Evolutionary conservation across 1,284 basidiomycete species (phyloP), one percentile per base, ranked within the genome.

Genomic region (Rhizoctonia solani): DNA sequence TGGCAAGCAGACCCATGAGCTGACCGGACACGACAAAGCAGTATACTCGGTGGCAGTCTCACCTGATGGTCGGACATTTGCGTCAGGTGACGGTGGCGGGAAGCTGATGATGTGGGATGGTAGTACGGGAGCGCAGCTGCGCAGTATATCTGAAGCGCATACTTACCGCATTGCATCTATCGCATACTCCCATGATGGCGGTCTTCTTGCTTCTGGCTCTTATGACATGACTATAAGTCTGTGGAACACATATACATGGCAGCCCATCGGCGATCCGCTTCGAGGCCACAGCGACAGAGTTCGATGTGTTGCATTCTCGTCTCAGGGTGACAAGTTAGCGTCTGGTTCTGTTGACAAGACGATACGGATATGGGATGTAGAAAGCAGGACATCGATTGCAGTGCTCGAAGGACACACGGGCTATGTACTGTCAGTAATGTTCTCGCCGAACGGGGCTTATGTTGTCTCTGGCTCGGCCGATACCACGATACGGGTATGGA

Each of bases 361-460:
- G 11, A 37, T 67, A 11, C 66, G 53, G 27, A 23, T 68, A 1
- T 68, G 66, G 66, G 37, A 53, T 21, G 55, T 50, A 21, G 25
- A 21, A 4, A 61, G 46, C n/a, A 56, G 66, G 5, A 27, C 16
- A 9, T 8, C 29, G 1, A 37, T 59, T 21, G 32, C 30, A 29
- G n/a, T 19, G 30, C 27, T 21, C 21, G 21, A 29, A 44, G 44
- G 19, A 27, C 44, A 47, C 19, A 8, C 19, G 6, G 6, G 9
- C 9, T 8, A 6, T 47, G 44, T 47, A 8, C 9, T n/a, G 14
- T 47, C 44, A 21, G 50, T 70, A 4, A 54, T 47, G 2, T 70
- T 69, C 32, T 68, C 67, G n/a, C 58, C 68, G n/a, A 58, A 70
- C 65, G 67, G 69, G 19, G 46, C 27, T 14, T 32, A 9, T n/a